Conservation (phyloP, 2,329 filamentous ascomycete species). For the Xylaria sp. region DNA sequence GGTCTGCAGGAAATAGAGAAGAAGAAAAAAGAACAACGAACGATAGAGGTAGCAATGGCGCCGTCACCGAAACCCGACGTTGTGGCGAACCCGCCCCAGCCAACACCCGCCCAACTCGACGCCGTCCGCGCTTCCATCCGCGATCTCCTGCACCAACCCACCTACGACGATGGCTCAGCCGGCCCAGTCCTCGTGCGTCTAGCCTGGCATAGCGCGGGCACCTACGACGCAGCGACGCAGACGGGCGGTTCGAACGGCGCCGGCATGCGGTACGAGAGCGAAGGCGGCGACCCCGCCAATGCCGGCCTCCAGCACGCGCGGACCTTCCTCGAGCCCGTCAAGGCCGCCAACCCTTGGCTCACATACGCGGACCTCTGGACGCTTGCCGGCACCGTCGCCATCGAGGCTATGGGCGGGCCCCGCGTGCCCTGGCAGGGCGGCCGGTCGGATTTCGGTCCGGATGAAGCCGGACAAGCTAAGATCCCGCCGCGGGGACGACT, state of each 20-base stretch:
- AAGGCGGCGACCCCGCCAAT: slow-evolving; percentile 60
- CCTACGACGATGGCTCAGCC: slow-evolving; percentile 60
- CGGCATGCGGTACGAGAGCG: slow-evolving; percentile 60
- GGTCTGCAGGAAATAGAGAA: too few relatives aligned
- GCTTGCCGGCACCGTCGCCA: slow-evolving; percentile 53
- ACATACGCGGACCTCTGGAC: slow-evolving; percentile 64
- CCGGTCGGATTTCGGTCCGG: slow-evolving; percentile 57
- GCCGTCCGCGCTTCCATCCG: slow-evolving; percentile 49
- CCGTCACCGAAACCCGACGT: background rate
- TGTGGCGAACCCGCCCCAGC: slow-evolving; percentile 2
- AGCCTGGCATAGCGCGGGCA: slow-evolving; percentile 61
- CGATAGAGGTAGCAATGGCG: background rate
- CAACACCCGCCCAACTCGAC: slow-evolving; percentile 26
- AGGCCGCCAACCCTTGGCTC: slow-evolving; percentile 55
- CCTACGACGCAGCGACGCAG: slow-evolving; percentile 53
- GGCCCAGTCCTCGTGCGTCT: slow-evolving; percentile 59
- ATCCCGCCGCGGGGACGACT: slow-evolving; percentile 54
- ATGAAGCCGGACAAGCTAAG: slow-evolving; percentile 31
- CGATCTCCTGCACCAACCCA: slow-evolving; percentile 52
- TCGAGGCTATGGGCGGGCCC: slow-evolving; percentile 57
- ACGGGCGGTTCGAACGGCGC: slow-evolving; percentile 61
- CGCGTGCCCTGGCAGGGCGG: slow-evolving; percentile 52
- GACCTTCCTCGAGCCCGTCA: slow-evolving; percentile 59
- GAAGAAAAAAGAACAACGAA: background rate
- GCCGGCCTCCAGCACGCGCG: slow-evolving; percentile 59